Conservation (phyloP, 371 early-diverging fungal genomes). For the Lichtheimia hyalospora region DNA sequence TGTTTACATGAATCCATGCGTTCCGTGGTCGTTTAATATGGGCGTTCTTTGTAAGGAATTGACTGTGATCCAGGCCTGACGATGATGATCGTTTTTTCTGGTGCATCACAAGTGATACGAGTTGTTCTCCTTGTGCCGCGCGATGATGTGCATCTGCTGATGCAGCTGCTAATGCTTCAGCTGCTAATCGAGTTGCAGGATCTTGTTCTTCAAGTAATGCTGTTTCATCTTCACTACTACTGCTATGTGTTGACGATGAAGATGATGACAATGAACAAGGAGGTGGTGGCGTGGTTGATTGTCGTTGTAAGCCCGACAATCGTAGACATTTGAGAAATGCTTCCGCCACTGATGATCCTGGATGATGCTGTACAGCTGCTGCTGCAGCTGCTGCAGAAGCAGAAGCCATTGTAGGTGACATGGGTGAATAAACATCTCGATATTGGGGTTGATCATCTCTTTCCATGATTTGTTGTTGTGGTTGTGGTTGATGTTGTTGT, state of each 20-base stretch:
- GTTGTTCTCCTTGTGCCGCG: not conserved
- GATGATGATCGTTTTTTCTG: constrained; percentile 6
- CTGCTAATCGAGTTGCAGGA: not conserved
- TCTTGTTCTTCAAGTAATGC: constrained; percentile 4
- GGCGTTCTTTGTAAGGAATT: constrained; percentile 33
- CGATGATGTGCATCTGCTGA: constrained; percentile 3
- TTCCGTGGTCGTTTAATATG: constrained; percentile 39
- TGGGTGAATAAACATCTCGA: constrained; percentile 2
- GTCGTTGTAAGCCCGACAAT: not conserved
- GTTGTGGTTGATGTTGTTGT: constrained; percentile 3
- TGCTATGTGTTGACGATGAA: constrained; percentile 7
- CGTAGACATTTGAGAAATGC: constrained; percentile 22
- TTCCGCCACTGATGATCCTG: constrained; percentile 31
- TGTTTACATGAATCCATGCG: constrained; percentile 39
- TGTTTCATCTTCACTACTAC: not conserved
- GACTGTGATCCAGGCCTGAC: constrained; percentile 18
- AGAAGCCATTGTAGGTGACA: constrained; percentile 29
- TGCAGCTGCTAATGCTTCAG: constrained; percentile 7
- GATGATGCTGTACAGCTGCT: constrained; percentile 19
- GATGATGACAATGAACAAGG: constrained; percentile 5
- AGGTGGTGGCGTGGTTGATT: constrained; percentile 7
- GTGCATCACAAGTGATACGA: constrained; percentile 6
- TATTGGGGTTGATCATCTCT: constrained; percentile 1
- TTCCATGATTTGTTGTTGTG: not conserved
- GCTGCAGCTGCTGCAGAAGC: constrained; percentile 26